Evolutionary conservation across 1,284 basidiomycete species (phyloP), one percentile per base, ranked within the genome.

Genomic region (Malassezia arunalokei): DNA sequence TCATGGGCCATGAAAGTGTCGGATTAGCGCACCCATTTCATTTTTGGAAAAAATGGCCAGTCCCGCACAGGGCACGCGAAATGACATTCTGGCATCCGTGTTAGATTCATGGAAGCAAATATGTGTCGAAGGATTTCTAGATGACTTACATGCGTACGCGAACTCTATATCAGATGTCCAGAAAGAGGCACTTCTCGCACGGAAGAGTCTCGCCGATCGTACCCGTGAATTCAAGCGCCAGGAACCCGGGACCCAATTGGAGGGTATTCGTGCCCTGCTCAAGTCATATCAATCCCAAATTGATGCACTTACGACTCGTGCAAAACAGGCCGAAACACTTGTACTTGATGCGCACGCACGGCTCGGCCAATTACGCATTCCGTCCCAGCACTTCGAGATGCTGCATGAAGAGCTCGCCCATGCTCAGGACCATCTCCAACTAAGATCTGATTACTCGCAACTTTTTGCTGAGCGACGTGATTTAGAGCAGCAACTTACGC

Each of bases 311-410:
- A 96, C 90, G 0, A 87, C 87, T 60, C 83, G 92, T 6, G 86
- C 84, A 30, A 95, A 94, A 71, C 76, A 80, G 14, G 85, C 90
- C 1, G 92, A 96, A 77, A 91, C 86, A 65, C 86, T 89, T 0
- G 94, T 99, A 75, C 77, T 95, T 30, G 86, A 84, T 63, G 83
- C 91, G 11, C 48, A 58, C 15, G 57, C 58, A 7, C 57, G 62
- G 0, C 75, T 98, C 3, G 86, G 87, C 0, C 88, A 92, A 67
- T 90, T 87, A 6, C 90, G 91, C 0, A 92, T 98, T 74, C 94
- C 92, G 14, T 94, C 90, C 70, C 92, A 92, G 5, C 78, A 96
- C 5, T 81, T 98, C 12, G 91, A 98, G 68, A 86, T 83, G 31
- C 88, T 90, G 5, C 84, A 96, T 24, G 45, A 43, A 3, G 15